A percentile compares a stretch with the other conserved stretches of the same genome.
These are phyloP conservation scores for Phaseolus lunatus DNA, from an alignment of 306 rosid species.

Conservation along the genomic window DNA sequence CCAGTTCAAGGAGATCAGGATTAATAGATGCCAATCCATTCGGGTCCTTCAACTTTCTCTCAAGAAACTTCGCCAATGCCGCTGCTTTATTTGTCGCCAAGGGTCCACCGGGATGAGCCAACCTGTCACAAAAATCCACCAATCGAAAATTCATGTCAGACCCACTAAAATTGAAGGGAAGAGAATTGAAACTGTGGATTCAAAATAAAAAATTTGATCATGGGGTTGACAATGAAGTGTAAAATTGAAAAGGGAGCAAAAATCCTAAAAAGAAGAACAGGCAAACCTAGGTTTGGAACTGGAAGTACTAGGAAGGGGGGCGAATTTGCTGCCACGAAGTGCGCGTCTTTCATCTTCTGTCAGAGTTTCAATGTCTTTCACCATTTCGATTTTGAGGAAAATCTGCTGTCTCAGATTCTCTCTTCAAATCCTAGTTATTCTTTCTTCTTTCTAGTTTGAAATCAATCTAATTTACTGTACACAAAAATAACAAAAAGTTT, in stretches of 20 bases:
- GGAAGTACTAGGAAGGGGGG: conserved; percentile 71
- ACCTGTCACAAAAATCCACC: conserved; percentile 43
- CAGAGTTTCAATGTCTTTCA: conserved; percentile 62
- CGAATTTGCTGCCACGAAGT: conserved; percentile 91
- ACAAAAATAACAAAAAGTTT: no score
- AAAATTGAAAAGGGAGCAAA: not conserved
- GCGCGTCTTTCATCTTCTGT: conserved; percentile 89
- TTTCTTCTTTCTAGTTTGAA: no score
- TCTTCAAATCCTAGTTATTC: no score
- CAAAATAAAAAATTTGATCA: conserved; percentile 23
- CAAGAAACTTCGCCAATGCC: conserved; percentile 87
- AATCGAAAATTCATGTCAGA: conserved; percentile 19
- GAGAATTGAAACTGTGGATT: not conserved
- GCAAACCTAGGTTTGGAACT: conserved; percentile 70
- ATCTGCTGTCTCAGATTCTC: not conserved
- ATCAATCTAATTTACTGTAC: not conserved
- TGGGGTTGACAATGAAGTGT: not conserved
- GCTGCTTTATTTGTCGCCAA: conserved; percentile 90
- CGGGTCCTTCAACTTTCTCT: conserved; percentile 78
- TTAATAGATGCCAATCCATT: conserved; percentile 70
- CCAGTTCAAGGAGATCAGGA: conserved; percentile 72
- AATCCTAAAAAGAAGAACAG: conserved; percentile 34
- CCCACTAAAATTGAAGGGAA: conserved; percentile 41
- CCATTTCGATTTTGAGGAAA: conserved; percentile 39
- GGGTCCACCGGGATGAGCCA: conserved; percentile 98